Percentiles rank a stretch among this genome's conserved stretches.
These are phyloP conservation scores for Aureobasidium namibiae DNA, from an alignment of 2,329 filamentous ascomycete genomes.

Conservation along the genomic window DNA sequence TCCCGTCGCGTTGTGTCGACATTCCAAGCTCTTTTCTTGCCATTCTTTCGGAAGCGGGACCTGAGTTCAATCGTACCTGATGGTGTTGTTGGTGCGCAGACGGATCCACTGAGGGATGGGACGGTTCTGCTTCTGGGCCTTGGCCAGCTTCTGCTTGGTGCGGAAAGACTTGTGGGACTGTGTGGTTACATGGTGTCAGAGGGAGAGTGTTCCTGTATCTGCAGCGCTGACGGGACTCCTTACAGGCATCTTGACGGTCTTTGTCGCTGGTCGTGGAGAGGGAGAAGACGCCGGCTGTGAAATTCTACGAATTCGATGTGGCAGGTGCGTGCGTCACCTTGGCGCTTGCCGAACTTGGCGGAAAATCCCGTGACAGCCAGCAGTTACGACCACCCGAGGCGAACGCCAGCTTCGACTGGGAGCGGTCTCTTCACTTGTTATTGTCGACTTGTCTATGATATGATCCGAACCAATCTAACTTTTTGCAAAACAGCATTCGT, in stretches of 20 bases:
- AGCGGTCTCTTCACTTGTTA: neutral
- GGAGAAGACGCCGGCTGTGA: conserved; percentile 3
- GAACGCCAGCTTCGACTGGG: neutral
- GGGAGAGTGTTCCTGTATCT: neutral
- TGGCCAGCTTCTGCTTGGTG: conserved; percentile 99
- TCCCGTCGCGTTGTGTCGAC: neutral
- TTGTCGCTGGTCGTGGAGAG: conserved; percentile 13
- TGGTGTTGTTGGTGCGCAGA: conserved; percentile 96
- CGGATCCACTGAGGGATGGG: conserved; percentile 99
- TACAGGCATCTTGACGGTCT: conserved; percentile 18
- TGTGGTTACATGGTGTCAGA: conserved; percentile 16
- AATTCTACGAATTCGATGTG: conserved; percentile 8
- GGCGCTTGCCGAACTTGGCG: conserved; percentile 11
- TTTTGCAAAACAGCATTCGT: no score
- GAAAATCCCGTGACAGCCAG: conserved; percentile 1
- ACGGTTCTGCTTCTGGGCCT: conserved; percentile 99
- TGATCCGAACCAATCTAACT: neutral
- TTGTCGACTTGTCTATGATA: neutral
- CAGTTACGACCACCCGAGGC: neutral
- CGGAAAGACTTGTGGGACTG: conserved; percentile 99
- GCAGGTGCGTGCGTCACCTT: conserved; percentile 3
- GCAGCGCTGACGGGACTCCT: conserved; percentile 2
- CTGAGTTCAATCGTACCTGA: conserved; percentile 66
- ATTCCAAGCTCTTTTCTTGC: conserved; percentile 1
- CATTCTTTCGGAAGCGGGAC: neutral